phyloP scores from a whole-genome alignment of 805 yeast species.

The Spathaspora girioi region DNA sequence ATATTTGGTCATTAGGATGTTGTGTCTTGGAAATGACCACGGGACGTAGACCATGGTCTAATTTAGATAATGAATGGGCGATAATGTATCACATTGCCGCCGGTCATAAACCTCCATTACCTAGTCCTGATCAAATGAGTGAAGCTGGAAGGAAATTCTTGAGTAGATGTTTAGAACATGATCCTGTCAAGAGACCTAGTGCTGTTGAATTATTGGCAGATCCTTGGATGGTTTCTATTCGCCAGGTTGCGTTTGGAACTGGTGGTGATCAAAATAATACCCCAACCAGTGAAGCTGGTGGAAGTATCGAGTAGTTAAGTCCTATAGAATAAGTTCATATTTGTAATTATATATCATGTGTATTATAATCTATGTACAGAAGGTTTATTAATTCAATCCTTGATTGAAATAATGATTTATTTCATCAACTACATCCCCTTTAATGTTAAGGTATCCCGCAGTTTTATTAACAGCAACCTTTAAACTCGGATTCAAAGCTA shows the following conservation, averaged over 20 bases:
- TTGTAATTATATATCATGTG: background rate
- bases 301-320: background rate
- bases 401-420: conserved; percentile 25
- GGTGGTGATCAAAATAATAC: conserved; percentile 29
- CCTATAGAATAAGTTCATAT: too few relatives aligned
- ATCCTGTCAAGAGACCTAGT: conserved; percentile 74
- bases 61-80: conserved; percentile 95
- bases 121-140: conserved; percentile 73
- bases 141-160: conserved; percentile 69
- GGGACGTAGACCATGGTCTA: conserved; percentile 95
- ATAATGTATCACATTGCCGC: conserved; percentile 98
- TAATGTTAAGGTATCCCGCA: conserved; percentile 36
- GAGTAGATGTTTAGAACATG: conserved; percentile 72
- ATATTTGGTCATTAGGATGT: conserved; percentile 97
- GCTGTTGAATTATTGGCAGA: conserved; percentile 84
- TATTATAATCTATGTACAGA: background rate
- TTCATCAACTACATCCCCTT: conserved; percentile 34
- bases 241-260: conserved; percentile 62
- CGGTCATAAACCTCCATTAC: conserved; percentile 85
- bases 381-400: conserved; percentile 3
- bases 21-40: conserved; percentile 96
- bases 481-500: conserved; percentile 45
- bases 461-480: conserved; percentile 31
- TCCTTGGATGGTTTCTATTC: conserved; percentile 81
- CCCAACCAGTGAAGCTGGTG: conserved; percentile 31